phyloP scores from a whole-genome alignment of 371 early-diverging fungal species.

The Fennellomyces sp. region DNA sequence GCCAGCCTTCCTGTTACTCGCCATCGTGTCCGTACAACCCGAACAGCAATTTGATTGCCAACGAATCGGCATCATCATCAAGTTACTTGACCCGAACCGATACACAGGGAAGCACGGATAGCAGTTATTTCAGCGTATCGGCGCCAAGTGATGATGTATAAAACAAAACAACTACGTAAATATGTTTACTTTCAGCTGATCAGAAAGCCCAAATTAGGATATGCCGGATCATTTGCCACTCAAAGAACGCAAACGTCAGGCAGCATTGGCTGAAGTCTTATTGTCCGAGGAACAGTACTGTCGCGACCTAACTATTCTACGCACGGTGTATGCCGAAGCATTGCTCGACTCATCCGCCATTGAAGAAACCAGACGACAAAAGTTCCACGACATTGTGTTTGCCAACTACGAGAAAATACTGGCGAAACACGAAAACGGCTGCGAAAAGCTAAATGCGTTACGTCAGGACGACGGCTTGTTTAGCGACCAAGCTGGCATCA shows the following conservation, averaged over 20 bases:
- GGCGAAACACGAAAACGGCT: slow-evolving; percentile 22
- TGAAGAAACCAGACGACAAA: slow-evolving; percentile 15
- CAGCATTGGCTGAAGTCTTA: slow-evolving; percentile 38
- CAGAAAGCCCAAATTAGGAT: slow-evolving; percentile 18
- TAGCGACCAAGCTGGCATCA: slow-evolving; percentile 5
- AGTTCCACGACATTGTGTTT: slow-evolving; percentile 35
- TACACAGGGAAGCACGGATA: neutral
- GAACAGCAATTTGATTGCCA: neutral
- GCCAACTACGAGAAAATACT: slow-evolving; percentile 31
- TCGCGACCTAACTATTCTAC: slow-evolving; percentile 30
- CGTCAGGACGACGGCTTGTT: neutral
- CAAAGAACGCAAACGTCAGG: slow-evolving; percentile 37
- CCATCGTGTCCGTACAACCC: slow-evolving; percentile 33
- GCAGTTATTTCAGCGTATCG: neutral
- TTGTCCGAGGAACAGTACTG: slow-evolving; percentile 32
- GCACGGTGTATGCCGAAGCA: slow-evolving; percentile 31
- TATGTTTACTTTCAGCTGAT: slow-evolving; percentile 1
- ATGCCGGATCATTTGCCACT: slow-evolving; percentile 14
- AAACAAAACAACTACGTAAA: neutral
- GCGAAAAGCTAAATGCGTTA: slow-evolving; percentile 7
- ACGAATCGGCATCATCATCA: neutral
- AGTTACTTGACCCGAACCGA: neutral
- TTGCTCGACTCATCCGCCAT: slow-evolving; percentile 17
- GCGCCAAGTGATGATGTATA: slow-evolving; percentile 2
- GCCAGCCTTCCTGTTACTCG: slow-evolving; percentile 28